Base-by-base conservation (phyloP, 352 stramenopile genomes). In the Phytophthora melonis region DNA sequence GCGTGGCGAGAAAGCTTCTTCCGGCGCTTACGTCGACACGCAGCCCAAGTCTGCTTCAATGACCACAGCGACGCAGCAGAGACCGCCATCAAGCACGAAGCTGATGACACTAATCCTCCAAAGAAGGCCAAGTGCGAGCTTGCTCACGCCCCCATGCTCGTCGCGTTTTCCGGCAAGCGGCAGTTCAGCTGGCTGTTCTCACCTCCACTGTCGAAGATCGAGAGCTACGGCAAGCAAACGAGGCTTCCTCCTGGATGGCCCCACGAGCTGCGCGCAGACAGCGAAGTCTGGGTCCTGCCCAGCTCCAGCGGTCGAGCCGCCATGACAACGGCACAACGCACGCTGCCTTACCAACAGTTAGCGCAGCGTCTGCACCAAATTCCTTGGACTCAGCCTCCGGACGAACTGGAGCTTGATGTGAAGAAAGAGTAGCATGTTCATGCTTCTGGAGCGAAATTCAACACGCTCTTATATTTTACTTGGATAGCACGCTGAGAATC, bases 161-260 rank as follows among this genome's bases (percentile, higher is more conserved):
- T 97, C 47, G 91, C 91, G 6, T 97, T 97, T 72, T 92, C 87
- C 1, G 91, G 91, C 16, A 97, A 97, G 70, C 86, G 91, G 19
- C 91, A 97, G 66, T 97, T 96, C 71, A 91, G 86, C 63, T 93
- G 79, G 55, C 66, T 97, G 53, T 97, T 97, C 63, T 82, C 88
- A 16, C 84, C 87, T 7, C 87, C 87, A 16, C 64, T 94, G 23
- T 79, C 82, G 32, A 94, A 87, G 74, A 80, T 93, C 18, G 84
- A 92, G 19, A 78, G 58, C 57, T 92, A 84, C 53, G 88, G 88
- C 23, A 79, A 67, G 10, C 88, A 95, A 77, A 78, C 67, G 6
- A 76, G 60, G 8, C 70, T 95, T 57, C 91, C 91, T n/a, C 45
- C 70, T 10, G 86, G 77, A 5, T 97, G 91, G 91, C 91, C 91